Evolutionary conservation across 768 basidiomycete genomes (phyloP), one percentile per base, ranked within the genome.

Genomic region (Phanerochaete sordida): DNA sequence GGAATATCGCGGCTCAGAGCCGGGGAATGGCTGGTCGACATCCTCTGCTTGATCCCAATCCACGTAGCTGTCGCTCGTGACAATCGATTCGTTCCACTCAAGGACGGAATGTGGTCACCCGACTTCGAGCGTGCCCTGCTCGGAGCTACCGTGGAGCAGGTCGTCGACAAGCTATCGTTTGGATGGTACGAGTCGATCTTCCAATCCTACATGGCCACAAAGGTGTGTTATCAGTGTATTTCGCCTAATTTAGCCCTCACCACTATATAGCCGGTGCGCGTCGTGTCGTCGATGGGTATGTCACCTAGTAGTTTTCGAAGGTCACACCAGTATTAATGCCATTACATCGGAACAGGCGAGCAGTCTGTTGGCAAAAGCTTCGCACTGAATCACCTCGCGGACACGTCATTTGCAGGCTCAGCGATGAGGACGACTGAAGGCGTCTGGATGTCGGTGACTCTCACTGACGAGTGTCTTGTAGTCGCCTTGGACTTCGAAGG

Each of bases 221-320:
- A 81, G 77, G 84, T 79, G 47, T 5, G 70, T 58, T n/a, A n/a
- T n/a, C n/a, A n/a, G n/a, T n/a, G n/a, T n/a, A n/a, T n/a, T n/a
- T n/a, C n/a, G n/a, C n/a, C n/a, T 53, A 12, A 19, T 24, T 5
- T 3, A 30, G 11, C n/a, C 33, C 5, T 56, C 57, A 37, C 50
- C 35, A 46, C 43, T 53, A 16, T n/a, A n/a, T 55, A 86, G 82
- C 84, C 84, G 1, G 84, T 87, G 16, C 80, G 77, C 62, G 86
- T 86, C 2, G 85, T 86, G 1, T 84, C 85, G 0, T 87, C 85
- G 0, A 86, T 86, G 86, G 85, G 80, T 75, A n/a, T n/a, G n/a
- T n/a, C n/a, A n/a, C n/a, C n/a, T n/a, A n/a, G n/a, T n/a, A n/a
- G n/a, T n/a, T n/a, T n/a, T n/a, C n/a, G n/a, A n/a, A n/a, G n/a